Evolutionary conservation across 2,329 filamentous ascomycete genomes (phyloP), one percentile per base, ranked within the genome.

Genomic region (Zymoseptoria tritici): DNA sequence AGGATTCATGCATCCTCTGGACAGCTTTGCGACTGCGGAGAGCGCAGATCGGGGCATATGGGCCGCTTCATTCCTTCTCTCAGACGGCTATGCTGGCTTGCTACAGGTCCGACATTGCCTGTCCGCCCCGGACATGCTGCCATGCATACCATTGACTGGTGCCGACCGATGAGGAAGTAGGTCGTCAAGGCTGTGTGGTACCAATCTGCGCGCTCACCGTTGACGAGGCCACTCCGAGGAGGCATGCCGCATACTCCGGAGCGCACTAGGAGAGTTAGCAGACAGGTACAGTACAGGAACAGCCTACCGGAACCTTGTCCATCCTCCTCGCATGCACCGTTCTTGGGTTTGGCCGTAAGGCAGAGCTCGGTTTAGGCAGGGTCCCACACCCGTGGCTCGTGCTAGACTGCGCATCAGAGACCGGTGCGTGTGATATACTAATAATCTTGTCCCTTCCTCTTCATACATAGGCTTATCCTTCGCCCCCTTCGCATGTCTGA

Each of bases 301-400:
- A 60, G 60, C 62, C 62, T 64, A 62, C 36, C 36, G 36, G 36
- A 46, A 62, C 57, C 42, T 50, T 52, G 58, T 42, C 57, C 60
- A 63, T 64, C 63, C 63, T 60, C 29, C 58, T 59, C 58, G 52
- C 31, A 57, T 58, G 53, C 62, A 52, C 54, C 58, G 54, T 60
- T 53, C 49, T 46, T 46, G 36, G 36, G 16, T 16, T 46, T 46
- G 36, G 36, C 36, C 36, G 36, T 46, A 46, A 46, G 42, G 53
- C 53, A 36, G 53, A 21, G 42, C 56, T 51, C 50, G 42, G 21
- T 11, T 7, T n/a, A 31, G 19, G 24, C 21, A 49, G 51, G 51
- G 56, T 53, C 57, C 58, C 52, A 55, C 62, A 54, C 53, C 59
- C 61, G 57, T 65, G 63, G 63, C 63, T 65, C 63, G 63, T 60